Evolutionary conservation across 2,329 filamentous ascomycete species (phyloP), one percentile per base, ranked within the genome.

Genomic region (Pezizomycotina sp.): DNA sequence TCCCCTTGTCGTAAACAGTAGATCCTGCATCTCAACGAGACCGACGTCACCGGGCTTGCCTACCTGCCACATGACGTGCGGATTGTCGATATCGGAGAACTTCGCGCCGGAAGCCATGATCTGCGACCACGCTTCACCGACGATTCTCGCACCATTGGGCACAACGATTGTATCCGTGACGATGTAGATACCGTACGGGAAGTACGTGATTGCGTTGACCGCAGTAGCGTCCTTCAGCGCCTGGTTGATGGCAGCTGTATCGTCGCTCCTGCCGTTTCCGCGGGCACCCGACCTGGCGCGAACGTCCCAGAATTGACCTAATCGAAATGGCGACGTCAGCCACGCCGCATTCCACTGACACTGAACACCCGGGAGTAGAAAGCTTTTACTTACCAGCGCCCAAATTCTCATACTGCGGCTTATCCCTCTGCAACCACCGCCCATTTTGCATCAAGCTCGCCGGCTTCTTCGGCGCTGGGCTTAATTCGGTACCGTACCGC

Each of bases 261-360:
- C 89, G 50, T 95, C 86, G 0, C 81, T 80, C 19, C 61, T 58
- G 33, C 86, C 89, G 52, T 98, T 84, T 52, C 89, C 89, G 60
- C 74, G 79, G 51, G 82, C 84, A 38, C 89, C 86, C 6, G 21
- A 31, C 31, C 68, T 66, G 29, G 69, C 63, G 62, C 86, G 92
- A 60, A 89, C 77, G 47, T 78, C 86, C 50, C 89, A 60, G 53
- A 98, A 93, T n/a, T n/a, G n/a, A n/a, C n/a, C n/a, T n/a, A n/a
- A n/a, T n/a, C n/a, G n/a, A n/a, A n/a, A n/a, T n/a, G n/a, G n/a
- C n/a, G n/a, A n/a, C n/a, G n/a, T n/a, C n/a, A n/a, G n/a, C n/a
- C n/a, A n/a, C n/a, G n/a, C n/a, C n/a, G n/a, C n/a, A n/a, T n/a
- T n/a, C n/a, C n/a, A n/a, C n/a, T n/a, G n/a, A n/a, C n/a, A n/a